Percentiles rank a stretch among this genome's conserved stretches.
Conservation (phyloP, 148 eudicot genomes). For the Spergularia marina region DNA sequence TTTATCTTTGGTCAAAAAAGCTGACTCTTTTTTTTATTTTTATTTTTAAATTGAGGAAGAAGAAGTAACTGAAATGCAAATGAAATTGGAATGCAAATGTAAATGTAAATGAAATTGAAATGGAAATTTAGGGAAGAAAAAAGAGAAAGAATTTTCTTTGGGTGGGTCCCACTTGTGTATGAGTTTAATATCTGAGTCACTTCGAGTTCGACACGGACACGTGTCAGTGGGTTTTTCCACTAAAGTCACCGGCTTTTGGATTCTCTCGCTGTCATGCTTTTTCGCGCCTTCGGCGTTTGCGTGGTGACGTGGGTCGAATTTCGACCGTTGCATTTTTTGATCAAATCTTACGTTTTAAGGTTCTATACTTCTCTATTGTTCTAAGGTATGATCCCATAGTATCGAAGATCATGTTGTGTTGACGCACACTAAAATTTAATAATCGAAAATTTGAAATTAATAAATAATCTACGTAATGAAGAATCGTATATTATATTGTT, state of each 20-base stretch:
- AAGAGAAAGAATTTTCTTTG: neutral
- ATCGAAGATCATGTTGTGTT: no score
- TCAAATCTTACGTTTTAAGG: neutral
- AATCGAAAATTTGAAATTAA: no score
- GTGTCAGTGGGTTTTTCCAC: conserved; percentile 16
- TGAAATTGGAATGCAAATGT: conserved; percentile 33
- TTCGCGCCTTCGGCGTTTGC: conserved; percentile 20
- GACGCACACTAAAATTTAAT: no score
- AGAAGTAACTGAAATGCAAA: conserved; percentile 23
- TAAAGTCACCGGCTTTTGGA: conserved; percentile 32
- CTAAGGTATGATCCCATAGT: no score
- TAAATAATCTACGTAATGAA: no score
- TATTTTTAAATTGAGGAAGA: no score
- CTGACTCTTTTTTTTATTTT: conserved; percentile 24
- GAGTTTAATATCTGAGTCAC: conserved; percentile 18
- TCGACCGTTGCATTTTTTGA: conserved; percentile 12
- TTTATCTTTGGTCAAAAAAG: conserved; percentile 47
- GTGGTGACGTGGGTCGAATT: conserved; percentile 27
- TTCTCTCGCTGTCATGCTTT: conserved; percentile 22
- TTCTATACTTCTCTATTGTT: no score
- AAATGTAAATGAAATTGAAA: conserved; percentile 25
- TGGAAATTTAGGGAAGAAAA: conserved; percentile 12
- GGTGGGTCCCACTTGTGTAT: conserved; percentile 20
- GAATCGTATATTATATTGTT: no score
- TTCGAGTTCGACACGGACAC: conserved; percentile 20